A percentile compares a stretch with the other conserved stretches of the same genome.
Conservation (phyloP, 2,329 filamentous ascomycete species). For the Neonectria faginata region DNA sequence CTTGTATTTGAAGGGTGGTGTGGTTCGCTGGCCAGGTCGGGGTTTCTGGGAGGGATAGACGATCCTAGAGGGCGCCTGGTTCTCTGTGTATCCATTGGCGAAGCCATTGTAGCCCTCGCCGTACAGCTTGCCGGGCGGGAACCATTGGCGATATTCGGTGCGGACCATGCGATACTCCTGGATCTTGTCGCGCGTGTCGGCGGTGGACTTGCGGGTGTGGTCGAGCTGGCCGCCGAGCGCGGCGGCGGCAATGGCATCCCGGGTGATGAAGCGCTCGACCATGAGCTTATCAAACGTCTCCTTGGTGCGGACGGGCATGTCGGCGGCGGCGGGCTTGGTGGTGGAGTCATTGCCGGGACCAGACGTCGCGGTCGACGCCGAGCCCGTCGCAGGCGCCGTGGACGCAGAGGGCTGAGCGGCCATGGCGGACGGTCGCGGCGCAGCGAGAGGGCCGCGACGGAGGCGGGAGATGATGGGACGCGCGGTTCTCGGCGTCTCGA, state of each 20-base stretch:
- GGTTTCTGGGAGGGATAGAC: slow-evolving; percentile 84
- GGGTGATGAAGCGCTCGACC: slow-evolving; percentile 65
- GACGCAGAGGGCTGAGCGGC: slow-evolving; percentile 57
- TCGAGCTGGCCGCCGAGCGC: slow-evolving; percentile 64
- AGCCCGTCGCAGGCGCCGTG: slow-evolving; percentile 49
- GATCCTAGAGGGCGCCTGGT: slow-evolving; percentile 73
- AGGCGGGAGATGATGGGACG: slow-evolving; percentile 41
- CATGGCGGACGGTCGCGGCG: slow-evolving; percentile 54
- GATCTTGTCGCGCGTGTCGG: slow-evolving; percentile 73
- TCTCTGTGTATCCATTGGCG: slow-evolving; percentile 87
- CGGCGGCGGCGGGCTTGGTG: slow-evolving; percentile 35
- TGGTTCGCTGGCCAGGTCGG: slow-evolving; percentile 80
- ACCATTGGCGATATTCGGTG: slow-evolving; percentile 65
- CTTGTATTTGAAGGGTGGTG: slow-evolving; percentile 77
- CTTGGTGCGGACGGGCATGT: slow-evolving; percentile 63
- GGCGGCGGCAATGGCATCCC: slow-evolving; percentile 66
- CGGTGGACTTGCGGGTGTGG: slow-evolving; percentile 67
- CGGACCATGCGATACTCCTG: slow-evolving; percentile 76
- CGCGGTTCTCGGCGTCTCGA: slow-evolving; percentile 28
- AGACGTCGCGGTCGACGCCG: slow-evolving; percentile 49
- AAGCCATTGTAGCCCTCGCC: slow-evolving; percentile 87
- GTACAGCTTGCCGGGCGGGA: slow-evolving; percentile 69
- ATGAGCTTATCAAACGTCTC: slow-evolving; percentile 66
- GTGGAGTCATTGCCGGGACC: slow-evolving; percentile 47
- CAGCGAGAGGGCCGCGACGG: slow-evolving; percentile 53